Evolutionary conservation across 2,329 filamentous ascomycete genomes (phyloP).

Genomic region (Verticillium zaregamsianum): DNA sequence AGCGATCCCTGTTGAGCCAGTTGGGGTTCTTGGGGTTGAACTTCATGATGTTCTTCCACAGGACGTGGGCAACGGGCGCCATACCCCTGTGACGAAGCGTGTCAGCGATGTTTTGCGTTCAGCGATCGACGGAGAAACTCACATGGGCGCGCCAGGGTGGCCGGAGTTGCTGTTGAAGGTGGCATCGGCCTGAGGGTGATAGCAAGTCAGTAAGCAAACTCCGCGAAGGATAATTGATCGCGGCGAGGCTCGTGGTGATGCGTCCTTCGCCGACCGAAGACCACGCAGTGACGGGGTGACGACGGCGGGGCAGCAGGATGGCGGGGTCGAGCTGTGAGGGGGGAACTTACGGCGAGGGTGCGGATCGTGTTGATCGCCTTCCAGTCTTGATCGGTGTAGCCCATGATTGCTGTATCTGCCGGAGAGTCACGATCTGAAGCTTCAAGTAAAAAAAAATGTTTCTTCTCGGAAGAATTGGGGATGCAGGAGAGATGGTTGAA

Average conservation of each 20-base stretch:
- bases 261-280: not conserved
- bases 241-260: not conserved
- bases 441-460: not conserved
- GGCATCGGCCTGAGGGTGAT: conserved; percentile 77
- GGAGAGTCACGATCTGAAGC: conserved; percentile 8
- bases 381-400: conserved; percentile 81
- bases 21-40: conserved; percentile 99
- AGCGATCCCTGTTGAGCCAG: conserved; percentile 96
- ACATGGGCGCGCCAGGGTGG: conserved; percentile 98
- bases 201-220: conserved; percentile 18
- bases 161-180: conserved; percentile 94
- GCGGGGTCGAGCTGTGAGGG: conserved; percentile 27
- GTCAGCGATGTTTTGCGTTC: not conserved
- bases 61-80: conserved; percentile 92
- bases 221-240: not conserved
- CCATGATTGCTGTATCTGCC: conserved; percentile 58
- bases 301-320: conserved; percentile 17
- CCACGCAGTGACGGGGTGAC: not conserved
- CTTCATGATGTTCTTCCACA: conserved; percentile 98
- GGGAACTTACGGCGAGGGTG: conserved; percentile 77
- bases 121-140: conserved; percentile 26
- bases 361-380: conserved; percentile 98
- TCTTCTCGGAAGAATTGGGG: not conserved
- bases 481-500: not conserved
- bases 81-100: conserved; percentile 53